Conservation (phyloP, 2,329 filamentous ascomycete species). For the Aspergillus phoenicis region DNA sequence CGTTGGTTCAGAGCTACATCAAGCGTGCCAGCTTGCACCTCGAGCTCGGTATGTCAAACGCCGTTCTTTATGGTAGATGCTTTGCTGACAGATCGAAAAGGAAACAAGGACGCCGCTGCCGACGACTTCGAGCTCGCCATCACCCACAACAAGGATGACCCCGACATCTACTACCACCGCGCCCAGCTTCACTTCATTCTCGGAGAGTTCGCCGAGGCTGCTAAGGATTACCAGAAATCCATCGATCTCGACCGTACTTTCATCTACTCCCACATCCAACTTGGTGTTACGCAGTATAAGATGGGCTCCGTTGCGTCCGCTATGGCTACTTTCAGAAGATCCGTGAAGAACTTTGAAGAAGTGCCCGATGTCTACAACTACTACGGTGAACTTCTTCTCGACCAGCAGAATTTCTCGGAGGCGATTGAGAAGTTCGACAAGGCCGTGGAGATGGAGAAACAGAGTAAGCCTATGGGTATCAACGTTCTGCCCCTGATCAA, state of each 20-base stretch:
- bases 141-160: constrained; percentile 81
- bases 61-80: not conserved
- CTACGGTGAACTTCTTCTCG: constrained; percentile 93
- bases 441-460: constrained; percentile 98
- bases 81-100: constrained; percentile 49
- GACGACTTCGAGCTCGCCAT: constrained; percentile 86
- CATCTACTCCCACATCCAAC: constrained; percentile 99
- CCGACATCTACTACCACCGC: constrained; percentile 98
- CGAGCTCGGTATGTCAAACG: constrained; percentile 69
- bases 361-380: constrained; percentile 99
- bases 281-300: constrained; percentile 99
- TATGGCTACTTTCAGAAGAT: constrained; percentile 96
- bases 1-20: constrained; percentile 94
- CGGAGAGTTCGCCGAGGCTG: constrained; percentile 86
- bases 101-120: constrained; percentile 81
- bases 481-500: constrained; percentile 98
- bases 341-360: constrained; percentile 97
- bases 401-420: constrained; percentile 93
- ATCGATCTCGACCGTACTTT: constrained; percentile 95
- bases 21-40: constrained; percentile 98
- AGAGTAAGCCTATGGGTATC: constrained; percentile 90
- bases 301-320: constrained; percentile 97
- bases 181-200: constrained; percentile 98
- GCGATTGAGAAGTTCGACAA: constrained; percentile 98
- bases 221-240: constrained; percentile 98